Percentiles rank a stretch among this genome's conserved stretches.
These are phyloP conservation scores for Fusarium algeriense DNA, from an alignment of 2,329 filamentous ascomycete species.

Conservation along the genomic window DNA sequence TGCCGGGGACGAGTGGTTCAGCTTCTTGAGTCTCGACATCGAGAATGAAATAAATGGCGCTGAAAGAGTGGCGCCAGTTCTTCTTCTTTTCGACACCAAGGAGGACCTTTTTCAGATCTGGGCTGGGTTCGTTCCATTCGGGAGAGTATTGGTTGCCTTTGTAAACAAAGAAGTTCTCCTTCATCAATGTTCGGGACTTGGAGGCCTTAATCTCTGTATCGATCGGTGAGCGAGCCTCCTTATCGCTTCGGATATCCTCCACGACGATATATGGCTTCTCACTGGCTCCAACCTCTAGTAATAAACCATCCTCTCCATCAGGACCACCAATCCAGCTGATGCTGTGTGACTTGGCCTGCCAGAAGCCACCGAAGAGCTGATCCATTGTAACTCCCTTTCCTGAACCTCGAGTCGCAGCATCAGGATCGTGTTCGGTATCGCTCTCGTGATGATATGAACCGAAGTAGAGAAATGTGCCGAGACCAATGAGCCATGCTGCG, in stretches of 20 bases:
- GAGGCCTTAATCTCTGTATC: conserved; percentile 51
- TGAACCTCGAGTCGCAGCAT: conserved; percentile 72
- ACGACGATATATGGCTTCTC: conserved; percentile 84
- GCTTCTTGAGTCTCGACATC: conserved; percentile 84
- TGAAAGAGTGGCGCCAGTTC: conserved; percentile 93
- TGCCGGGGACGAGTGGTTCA: conserved; percentile 79
- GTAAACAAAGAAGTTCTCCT: conserved; percentile 71
- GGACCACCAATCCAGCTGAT: conserved; percentile 84
- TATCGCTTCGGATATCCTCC: conserved; percentile 78
- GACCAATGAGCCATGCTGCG: conserved; percentile 75
- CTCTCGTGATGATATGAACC: conserved; percentile 76
- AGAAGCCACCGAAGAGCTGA: conserved; percentile 75
- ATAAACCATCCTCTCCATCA: conserved; percentile 82
- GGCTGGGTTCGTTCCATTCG: conserved; percentile 77
- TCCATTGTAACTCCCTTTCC: conserved; percentile 81
- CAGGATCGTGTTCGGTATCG: conserved; percentile 73
- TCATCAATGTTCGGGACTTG: conserved; percentile 79
- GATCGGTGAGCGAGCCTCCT: conserved; percentile 51
- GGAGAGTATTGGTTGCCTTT: conserved; percentile 68
- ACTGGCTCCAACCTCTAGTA: conserved; percentile 77
- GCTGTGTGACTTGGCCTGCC: conserved; percentile 71
- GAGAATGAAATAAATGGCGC: conserved; percentile 89
- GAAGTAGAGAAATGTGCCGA: conserved; percentile 74
- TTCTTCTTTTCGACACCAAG: conserved; percentile 77
- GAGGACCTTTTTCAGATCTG: conserved; percentile 86